Conservation (phyloP, 2,329 filamentous ascomycete genomes). For the Tympanopsis confertula region DNA sequence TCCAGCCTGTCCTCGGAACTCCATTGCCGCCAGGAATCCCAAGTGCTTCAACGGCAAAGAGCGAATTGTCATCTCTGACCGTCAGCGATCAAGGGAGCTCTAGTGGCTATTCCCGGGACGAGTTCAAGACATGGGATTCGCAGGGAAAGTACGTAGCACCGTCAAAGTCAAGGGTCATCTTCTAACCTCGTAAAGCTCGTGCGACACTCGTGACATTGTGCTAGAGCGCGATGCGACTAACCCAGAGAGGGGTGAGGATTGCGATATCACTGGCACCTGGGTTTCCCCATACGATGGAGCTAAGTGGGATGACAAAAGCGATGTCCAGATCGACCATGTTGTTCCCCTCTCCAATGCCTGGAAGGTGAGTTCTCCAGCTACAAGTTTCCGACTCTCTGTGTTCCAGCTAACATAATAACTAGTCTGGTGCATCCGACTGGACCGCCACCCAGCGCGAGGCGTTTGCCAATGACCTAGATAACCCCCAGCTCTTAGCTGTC, state of each 20-base stretch:
- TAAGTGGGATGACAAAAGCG: constrained; percentile 54
- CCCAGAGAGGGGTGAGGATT: constrained; percentile 47
- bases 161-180: background rate
- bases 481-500: constrained; percentile 69
- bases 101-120: constrained; percentile 47
- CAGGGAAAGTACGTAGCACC: background rate
- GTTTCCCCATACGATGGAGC: constrained; percentile 62
- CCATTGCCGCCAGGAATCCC: constrained; percentile 51
- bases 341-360: constrained; percentile 73
- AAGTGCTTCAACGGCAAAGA: constrained; percentile 39
- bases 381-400: background rate
- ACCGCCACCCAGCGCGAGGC: constrained; percentile 51
- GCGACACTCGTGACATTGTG: constrained; percentile 45
- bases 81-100: constrained; percentile 42
- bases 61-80: constrained; percentile 43
- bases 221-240: constrained; percentile 61
- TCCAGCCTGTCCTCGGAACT: constrained; percentile 10
- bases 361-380: constrained; percentile 37
- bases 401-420: background rate
- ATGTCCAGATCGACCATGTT: constrained; percentile 75
- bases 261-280: constrained; percentile 59
- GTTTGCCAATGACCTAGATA: constrained; percentile 68
- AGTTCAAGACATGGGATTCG: constrained; percentile 64
- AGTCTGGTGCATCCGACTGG: constrained; percentile 65
- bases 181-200: background rate